Evolutionary conservation across 495 filamentous ascomycete species (phyloP).

Genomic region (Pyrenula massariospora): DNA sequence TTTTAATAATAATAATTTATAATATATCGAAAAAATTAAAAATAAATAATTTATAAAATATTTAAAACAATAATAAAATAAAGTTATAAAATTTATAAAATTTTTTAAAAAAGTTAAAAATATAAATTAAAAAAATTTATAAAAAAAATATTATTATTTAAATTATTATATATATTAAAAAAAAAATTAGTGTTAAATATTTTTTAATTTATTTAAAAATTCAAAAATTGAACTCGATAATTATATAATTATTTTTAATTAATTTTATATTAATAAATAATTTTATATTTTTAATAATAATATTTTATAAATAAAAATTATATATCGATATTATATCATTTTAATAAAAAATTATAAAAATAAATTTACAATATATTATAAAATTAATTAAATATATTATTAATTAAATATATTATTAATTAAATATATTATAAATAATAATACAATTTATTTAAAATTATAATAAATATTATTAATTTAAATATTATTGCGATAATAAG

Average conservation of each 20-base stretch:
- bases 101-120: slow-evolving; percentile 1
- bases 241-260: not conserved
- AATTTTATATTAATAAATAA: not conserved
- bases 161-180: not conserved
- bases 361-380: not conserved
- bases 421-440: slow-evolving; percentile 1
- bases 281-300: not conserved
- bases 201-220: no score
- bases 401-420: no score
- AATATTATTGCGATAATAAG: not conserved
- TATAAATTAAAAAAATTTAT: no score
- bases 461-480: slow-evolving; percentile 1
- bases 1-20: not conserved
- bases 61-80: not conserved
- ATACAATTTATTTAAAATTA: slow-evolving; percentile 4
- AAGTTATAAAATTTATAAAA: slow-evolving; percentile 3
- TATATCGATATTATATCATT: not conserved
- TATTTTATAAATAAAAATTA: slow-evolving; percentile 1
- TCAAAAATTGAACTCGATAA: not conserved
- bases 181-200: no score
- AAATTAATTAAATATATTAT: slow-evolving; percentile 1
- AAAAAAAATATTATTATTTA: not conserved
- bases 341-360: not conserved
- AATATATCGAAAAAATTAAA: not conserved
- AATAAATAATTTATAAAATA: not conserved